Base-by-base conservation (phyloP, 257 asterid genomes). In the Gynochthodes officinalis region DNA sequence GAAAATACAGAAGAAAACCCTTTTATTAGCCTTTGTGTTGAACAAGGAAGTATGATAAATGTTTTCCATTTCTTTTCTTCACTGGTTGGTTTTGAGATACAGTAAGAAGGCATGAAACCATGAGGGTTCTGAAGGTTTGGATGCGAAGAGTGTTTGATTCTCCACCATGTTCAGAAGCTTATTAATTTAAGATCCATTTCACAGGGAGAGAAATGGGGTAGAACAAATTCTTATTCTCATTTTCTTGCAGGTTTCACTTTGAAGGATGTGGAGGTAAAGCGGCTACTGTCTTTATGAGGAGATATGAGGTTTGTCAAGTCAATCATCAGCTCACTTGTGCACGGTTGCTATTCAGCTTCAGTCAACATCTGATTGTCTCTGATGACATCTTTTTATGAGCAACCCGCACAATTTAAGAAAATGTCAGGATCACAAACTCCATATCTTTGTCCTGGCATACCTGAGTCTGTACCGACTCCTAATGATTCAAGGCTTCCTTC, bases 351-450 rank as follows among this genome's bases (percentile, higher is more conserved):
- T 55, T n/a, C 66, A 37, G 23, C 40, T 64, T 53, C 35, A 18
- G 18, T 8, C 4, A 2, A 16, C 37, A 44, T 61, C 66, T 50
- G 77, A 40, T 35, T 4, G 49, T 30, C 33, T 5, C 82, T 60
- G 83, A 82, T 84, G 90, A 73, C n/a, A 79, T 55, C 42, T 69
- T 52, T 79, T 63, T 40, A 54, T 42, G 50, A 39, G 57, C 70
- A 58, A 65, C 28, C 63, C 46, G 69, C 33, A 54, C 73, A 35
- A 79, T 69, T 61, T 54, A 60, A 52, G 77, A 44, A 78, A 80
- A 93, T 91, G 97, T 84, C 84, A 75, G 96, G 80, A 82, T 81
- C 81, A 32, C 81, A 73, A 78, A 75, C 78, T 58, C 84, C 82
- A 33, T 80, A 80, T 50, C 50, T 76, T 71, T 55, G 70, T 74